phyloP scores from a whole-genome alignment of 2,329 filamentous ascomycete species.

The Paracorniculantispora psalliotae region DNA sequence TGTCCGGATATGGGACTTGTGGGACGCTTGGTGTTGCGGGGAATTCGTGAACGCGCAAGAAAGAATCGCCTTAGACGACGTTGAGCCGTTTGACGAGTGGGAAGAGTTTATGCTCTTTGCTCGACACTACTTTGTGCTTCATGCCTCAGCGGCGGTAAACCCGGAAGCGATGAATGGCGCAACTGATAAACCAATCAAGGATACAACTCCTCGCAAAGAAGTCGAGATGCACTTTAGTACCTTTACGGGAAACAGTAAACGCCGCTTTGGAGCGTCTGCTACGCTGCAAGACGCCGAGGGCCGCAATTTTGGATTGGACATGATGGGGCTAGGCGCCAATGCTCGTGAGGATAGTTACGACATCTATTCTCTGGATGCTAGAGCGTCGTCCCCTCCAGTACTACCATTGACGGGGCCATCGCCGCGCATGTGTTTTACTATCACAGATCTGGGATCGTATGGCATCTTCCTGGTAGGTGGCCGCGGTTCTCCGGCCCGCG shows the following conservation, averaged over 20 bases:
- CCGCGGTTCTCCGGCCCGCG: conserved; percentile 66
- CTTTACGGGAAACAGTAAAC: conserved; percentile 24
- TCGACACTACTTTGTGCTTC: conserved; percentile 76
- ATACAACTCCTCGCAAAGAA: background rate
- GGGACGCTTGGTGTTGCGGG: conserved; percentile 74
- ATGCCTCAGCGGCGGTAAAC: conserved; percentile 39
- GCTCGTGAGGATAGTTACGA: conserved; percentile 47
- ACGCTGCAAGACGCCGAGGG: conserved; percentile 33
- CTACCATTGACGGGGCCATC: conserved; percentile 27
- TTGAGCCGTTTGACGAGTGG: conserved; percentile 93
- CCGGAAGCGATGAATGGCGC: background rate
- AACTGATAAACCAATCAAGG: too few relatives aligned
- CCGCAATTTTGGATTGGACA: conserved; percentile 40
- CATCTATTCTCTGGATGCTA: conserved; percentile 33
- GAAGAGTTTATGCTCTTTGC: conserved; percentile 86
- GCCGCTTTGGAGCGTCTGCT: conserved; percentile 58
- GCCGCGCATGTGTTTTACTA: conserved; percentile 67
- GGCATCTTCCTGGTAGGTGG: conserved; percentile 69
- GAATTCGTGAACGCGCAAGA: conserved; percentile 58
- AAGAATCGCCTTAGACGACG: conserved; percentile 56
- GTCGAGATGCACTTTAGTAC: background rate
- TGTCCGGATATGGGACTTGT: conserved; percentile 63
- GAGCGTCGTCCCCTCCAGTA: conserved; percentile 20
- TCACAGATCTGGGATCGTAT: conserved; percentile 57
- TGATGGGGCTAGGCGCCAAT: conserved; percentile 40